These are phyloP conservation scores for Mortierella sp. DNA, from an alignment of 371 early-diverging fungal species.

Conservation along the genomic window DNA sequence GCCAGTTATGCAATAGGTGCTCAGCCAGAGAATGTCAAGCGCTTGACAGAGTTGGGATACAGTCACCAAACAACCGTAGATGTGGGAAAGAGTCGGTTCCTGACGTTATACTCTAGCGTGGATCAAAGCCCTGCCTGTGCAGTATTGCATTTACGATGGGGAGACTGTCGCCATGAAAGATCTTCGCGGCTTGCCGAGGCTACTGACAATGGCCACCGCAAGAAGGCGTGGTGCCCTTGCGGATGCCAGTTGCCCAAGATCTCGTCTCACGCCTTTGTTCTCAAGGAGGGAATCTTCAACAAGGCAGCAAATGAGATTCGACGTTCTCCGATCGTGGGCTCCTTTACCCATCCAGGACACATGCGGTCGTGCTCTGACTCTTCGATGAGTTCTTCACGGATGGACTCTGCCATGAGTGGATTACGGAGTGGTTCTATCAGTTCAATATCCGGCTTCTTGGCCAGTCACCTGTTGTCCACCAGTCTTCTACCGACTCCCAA, in stretches of 20 bases:
- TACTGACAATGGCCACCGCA: neutral
- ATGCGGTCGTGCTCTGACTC: constrained; percentile 34
- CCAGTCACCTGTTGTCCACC: constrained; percentile 31
- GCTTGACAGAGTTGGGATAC: constrained; percentile 67
- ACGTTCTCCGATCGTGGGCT: constrained; percentile 23
- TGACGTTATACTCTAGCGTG: constrained; percentile 67
- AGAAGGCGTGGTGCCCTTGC: constrained; percentile 31
- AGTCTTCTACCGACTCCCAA: constrained; percentile 26
- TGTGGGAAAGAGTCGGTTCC: constrained; percentile 56
- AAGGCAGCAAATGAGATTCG: constrained; percentile 25
- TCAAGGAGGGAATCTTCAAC: constrained; percentile 38
- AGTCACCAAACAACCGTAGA: constrained; percentile 66
- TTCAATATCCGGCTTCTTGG: constrained; percentile 48
- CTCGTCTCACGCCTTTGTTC: constrained; percentile 41
- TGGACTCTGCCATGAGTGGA: constrained; percentile 17
- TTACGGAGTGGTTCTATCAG: constrained; percentile 34
- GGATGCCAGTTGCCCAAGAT: constrained; percentile 52
- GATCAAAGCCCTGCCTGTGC: constrained; percentile 56
- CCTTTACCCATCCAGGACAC: constrained; percentile 13
- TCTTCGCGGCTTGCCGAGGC: neutral
- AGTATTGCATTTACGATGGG: constrained; percentile 53
- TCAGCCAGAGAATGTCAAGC: constrained; percentile 32
- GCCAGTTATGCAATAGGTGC: constrained; percentile 53
- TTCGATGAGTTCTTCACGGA: constrained; percentile 11
- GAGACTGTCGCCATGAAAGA: constrained; percentile 12